A percentile compares a stretch with the other conserved stretches of the same genome.
phyloP scores from a whole-genome alignment of 225 moss, liverwort and hornwort species.

The Sphagnum contortum region DNA sequence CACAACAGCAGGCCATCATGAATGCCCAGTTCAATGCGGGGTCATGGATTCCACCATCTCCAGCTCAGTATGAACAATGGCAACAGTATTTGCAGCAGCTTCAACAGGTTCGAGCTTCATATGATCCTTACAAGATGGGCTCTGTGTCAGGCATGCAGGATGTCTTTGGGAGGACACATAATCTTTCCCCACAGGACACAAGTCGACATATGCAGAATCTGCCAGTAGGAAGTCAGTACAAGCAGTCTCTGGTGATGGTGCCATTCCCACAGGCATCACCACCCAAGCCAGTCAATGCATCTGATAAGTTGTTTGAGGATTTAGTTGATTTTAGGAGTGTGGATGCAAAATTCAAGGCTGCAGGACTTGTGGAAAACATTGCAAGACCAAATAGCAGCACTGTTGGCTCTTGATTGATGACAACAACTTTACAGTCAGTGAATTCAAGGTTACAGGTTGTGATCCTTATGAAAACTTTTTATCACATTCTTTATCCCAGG shows the following conservation, averaged over 20 bases:
- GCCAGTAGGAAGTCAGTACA: no score
- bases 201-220: no score
- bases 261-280: slow-evolving; percentile 18
- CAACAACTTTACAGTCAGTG: no score
- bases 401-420: no score
- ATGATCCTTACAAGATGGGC: slow-evolving; percentile 15
- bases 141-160: slow-evolving; percentile 34
- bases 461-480: no score
- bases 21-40: slow-evolving; percentile 31
- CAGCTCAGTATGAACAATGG: slow-evolving; percentile 17
- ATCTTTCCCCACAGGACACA: no score
- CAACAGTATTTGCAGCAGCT: slow-evolving; percentile 49
- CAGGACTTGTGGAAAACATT: slow-evolving; percentile 37
- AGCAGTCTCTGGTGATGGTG: background rate
- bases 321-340: slow-evolving; percentile 79
- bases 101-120: slow-evolving; percentile 10
- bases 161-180: slow-evolving; percentile 28
- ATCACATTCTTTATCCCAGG: no score
- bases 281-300: slow-evolving; percentile 39
- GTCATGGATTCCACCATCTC: slow-evolving; percentile 20
- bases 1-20: slow-evolving; percentile 43
- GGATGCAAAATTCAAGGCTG: slow-evolving; percentile 66
- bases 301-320: slow-evolving; percentile 73
- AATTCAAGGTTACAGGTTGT: no score
- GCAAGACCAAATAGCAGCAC: slow-evolving; percentile 14